phyloP scores from a whole-genome alignment of 345 rosid genomes.

The Anastatica hierochuntica region DNA sequence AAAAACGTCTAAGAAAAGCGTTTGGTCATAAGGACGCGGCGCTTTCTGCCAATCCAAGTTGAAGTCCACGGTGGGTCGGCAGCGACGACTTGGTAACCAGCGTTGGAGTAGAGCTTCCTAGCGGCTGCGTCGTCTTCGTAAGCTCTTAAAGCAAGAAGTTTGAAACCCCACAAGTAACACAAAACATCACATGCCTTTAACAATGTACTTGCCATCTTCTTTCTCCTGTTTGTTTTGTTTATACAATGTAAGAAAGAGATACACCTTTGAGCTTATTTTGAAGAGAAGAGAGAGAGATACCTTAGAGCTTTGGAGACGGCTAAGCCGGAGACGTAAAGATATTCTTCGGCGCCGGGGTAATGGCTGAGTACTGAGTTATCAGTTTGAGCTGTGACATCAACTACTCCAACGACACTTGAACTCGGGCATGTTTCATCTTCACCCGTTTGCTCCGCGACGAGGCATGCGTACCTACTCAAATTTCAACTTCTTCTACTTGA shows the following conservation, averaged over 20 bases:
- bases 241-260: background rate
- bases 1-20: slow-evolving; percentile 1
- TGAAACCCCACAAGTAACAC: slow-evolving; percentile 50
- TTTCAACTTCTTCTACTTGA: background rate
- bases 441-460: slow-evolving; percentile 53
- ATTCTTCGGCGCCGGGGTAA: slow-evolving; percentile 50
- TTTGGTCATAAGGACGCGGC: slow-evolving; percentile 69
- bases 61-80: slow-evolving; percentile 57
- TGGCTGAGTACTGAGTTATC: slow-evolving; percentile 46
- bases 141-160: slow-evolving; percentile 57
- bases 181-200: slow-evolving; percentile 64
- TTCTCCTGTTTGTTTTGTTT: slow-evolving; percentile 34
- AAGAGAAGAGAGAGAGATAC: slow-evolving; percentile 23
- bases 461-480: slow-evolving; percentile 57
- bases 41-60: slow-evolving; percentile 64
- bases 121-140: slow-evolving; percentile 79
- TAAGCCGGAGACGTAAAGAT: slow-evolving; percentile 76
- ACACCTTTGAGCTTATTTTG: no score
- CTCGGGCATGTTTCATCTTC: slow-evolving; percentile 16
- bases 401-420: slow-evolving; percentile 54
- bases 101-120: slow-evolving; percentile 49
- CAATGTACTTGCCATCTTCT: slow-evolving; percentile 59
- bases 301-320: slow-evolving; percentile 58
- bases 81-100: slow-evolving; percentile 54
- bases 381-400: slow-evolving; percentile 57